Conservation (phyloP, 2,329 filamentous ascomycete species). For the Talaromyces sp. region DNA sequence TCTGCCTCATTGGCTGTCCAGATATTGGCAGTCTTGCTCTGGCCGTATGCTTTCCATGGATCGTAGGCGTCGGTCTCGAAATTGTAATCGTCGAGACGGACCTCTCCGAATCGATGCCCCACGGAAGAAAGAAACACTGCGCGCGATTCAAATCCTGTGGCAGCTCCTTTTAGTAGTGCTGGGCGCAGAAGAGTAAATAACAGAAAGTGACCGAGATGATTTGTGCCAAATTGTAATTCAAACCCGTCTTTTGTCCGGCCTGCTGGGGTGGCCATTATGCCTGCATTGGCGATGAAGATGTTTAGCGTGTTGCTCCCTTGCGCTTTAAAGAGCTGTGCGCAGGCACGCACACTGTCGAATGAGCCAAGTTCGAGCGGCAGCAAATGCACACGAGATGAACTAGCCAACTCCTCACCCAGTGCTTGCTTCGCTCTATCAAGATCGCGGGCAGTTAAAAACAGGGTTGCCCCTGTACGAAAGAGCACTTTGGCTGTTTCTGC, state of each 20-base stretch:
- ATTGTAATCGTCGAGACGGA: constrained; percentile 37
- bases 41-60: constrained; percentile 11
- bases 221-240: constrained; percentile 30
- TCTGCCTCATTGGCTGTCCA: constrained; percentile 9
- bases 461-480: constrained; percentile 4
- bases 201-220: constrained; percentile 33
- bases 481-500: constrained; percentile 7
- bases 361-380: neutral
- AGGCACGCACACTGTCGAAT: neutral
- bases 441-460: constrained; percentile 7
- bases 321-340: neutral
- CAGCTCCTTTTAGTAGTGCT: constrained; percentile 20
- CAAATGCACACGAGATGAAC: neutral
- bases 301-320: constrained; percentile 21
- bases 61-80: constrained; percentile 24
- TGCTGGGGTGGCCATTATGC: constrained; percentile 24
- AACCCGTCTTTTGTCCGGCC: constrained; percentile 24
- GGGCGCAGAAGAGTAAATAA: constrained; percentile 26
- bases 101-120: constrained; percentile 20
- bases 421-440: constrained; percentile 1
- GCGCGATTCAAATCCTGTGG: constrained; percentile 11
- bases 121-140: constrained; percentile 19
- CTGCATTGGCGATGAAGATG: constrained; percentile 30
- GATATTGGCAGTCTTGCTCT: constrained; percentile 11
- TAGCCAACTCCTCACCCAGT: neutral